Base-by-base conservation (phyloP, 371 early-diverging fungal genomes). In the Mucor velutinosus region DNA sequence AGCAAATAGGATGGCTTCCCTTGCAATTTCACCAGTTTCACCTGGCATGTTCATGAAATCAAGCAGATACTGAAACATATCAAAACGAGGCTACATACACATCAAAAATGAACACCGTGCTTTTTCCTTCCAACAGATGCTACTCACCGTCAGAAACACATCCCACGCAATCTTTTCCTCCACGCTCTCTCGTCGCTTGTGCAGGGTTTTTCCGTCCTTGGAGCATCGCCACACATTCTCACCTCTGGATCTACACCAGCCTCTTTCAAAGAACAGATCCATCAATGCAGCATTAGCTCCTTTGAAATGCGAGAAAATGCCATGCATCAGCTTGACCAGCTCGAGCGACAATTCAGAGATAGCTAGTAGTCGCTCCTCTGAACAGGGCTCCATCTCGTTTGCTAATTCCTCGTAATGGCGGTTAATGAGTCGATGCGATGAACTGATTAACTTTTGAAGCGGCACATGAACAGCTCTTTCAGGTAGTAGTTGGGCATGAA, bases 381-480 rank as follows among this genome's bases (percentile, higher is more conserved):
- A 75, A 51, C 81, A 80, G 4, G 70, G 49, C 25, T 80, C 80
- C 4, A 70, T 63, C 23, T 76, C 80, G 10, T 66, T 74, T 7
- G 74, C 75, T 15, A 81, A 29, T 35, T 79, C 78, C 62, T 84
- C 84, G 64, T 84, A 79, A 53, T 84, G 84, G 41, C 75, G 80
- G 35, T 71, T 55, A 45, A 84, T 80, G 55, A 84, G 60, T n/a
- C 84, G 78, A 47, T 84, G 84, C 32, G 80, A 81, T 4, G 81
- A 81, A n/a, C 66, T 72, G 55, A 84, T 80, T 23, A 84, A 65
- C 57, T 84, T 84, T 59, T 84, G 79, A 8, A 84, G 73, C 33
- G 84, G 84, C 23, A 80, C 80, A 71, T 84, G 84, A 23, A 84
- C 81, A n/a, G 84, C 84, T 56, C 84, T 71, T 64, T 84, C 84